Base-by-base conservation (phyloP, 345 rosid genomes). In the Salix udensis region DNA sequence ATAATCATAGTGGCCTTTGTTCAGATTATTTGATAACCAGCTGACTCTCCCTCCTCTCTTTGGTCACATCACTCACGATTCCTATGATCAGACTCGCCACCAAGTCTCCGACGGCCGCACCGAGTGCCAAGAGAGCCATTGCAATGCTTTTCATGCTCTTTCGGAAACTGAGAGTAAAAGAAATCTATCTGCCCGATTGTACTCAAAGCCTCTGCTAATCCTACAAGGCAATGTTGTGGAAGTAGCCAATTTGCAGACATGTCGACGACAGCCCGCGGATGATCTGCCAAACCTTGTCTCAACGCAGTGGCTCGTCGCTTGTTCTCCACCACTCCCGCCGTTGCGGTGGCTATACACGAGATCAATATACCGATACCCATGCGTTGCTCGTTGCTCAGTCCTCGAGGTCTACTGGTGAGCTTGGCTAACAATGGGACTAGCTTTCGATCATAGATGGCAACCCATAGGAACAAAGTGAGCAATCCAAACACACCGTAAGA, bases 161-260 rank as follows among this genome's bases (percentile, higher is more conserved):
- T 0, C n/a, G 90, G 90, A 48, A 90, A 85, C 74, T 88, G 86
- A 5, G 90, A 80, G 77, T 86, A 90, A 42, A 83, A 90, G 53
- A 88, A 90, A 66, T 90, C 88, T 4, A 87, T 79, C 40, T 87
- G 94, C 37, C 89, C 89, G 11, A 88, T 88, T 16, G 84, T 86
- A 50, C 78, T 84, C 14, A 88, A 78, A 2, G 79, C 91, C 79
- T 89, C 89, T 0, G 85, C 88, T 23, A 88, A 13, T n/a, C 91
- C 91, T 0, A 23, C 26, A 7, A 90, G 77, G 80, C 82, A 68
- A 37, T 88, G 34, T 26, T 89, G 87, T 7, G 87, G 86, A 42
- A 85, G 76, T 2, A 88, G 39, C 91, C 91, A 88, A 83, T 65
- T 75, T 0, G 88, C 91, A 0, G 89, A 78, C 85, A 88, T 84